Conservation (phyloP, 2,329 filamentous ascomycete species). For the Teratosphaeria viscida region DNA sequence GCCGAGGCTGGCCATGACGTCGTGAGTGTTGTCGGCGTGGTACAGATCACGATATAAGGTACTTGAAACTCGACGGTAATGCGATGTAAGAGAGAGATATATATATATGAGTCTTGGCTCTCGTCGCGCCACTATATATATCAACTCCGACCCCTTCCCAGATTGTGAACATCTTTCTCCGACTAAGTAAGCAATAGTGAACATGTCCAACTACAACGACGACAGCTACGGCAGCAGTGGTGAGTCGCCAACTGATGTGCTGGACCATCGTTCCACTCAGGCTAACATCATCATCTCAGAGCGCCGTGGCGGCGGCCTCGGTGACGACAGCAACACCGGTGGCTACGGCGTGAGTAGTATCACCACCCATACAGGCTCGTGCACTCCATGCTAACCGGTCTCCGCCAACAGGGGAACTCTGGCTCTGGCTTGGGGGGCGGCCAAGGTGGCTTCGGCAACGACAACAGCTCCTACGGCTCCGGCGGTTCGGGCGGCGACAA, state of each 20-base stretch:
- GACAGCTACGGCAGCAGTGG: slow-evolving; percentile 1
- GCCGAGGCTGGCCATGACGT: background rate
- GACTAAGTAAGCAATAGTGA: background rate
- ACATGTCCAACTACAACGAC: slow-evolving; percentile 8
- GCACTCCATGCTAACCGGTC: background rate
- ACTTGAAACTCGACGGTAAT: background rate
- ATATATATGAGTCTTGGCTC: background rate
- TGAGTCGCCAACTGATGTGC: background rate
- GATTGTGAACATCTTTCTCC: background rate
- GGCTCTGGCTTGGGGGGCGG: background rate
- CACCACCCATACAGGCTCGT: slow-evolving; percentile 3
- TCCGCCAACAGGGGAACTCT: background rate
- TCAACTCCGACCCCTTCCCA: background rate
- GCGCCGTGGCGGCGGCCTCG: slow-evolving; percentile 3
- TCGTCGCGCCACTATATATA: background rate
- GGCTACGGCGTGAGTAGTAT: slow-evolving; percentile 5
- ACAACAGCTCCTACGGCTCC: slow-evolving; percentile 7
- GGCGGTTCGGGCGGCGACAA: background rate
- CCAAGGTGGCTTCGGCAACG: background rate
- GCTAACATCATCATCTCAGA: slow-evolving; percentile 1
- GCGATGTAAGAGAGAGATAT: background rate
- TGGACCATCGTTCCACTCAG: background rate
- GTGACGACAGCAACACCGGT: slow-evolving; percentile 3
- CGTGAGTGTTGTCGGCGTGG: background rate
- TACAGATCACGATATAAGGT: background rate